phyloP scores from a whole-genome alignment of 2,329 filamentous ascomycete species.

The Eutypa lata region DNA sequence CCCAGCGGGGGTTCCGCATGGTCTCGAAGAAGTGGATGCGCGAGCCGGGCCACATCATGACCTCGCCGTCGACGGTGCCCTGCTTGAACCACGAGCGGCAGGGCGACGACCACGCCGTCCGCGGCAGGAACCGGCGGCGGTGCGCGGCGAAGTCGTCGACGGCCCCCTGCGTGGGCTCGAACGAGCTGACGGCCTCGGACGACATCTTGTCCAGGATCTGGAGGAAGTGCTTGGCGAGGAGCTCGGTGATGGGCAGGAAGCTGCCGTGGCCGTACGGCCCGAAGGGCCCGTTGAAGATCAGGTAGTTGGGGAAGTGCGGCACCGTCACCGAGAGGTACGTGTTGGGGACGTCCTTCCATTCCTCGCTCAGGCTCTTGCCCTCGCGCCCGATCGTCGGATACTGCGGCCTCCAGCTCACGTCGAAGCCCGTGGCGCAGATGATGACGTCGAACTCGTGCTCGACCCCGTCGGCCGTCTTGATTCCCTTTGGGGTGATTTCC shows the following conservation, averaged over 20 bases:
- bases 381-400: conserved; percentile 44
- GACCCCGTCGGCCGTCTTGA: conserved; percentile 21
- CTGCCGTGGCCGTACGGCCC: conserved; percentile 15
- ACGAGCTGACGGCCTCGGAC: conserved; percentile 9
- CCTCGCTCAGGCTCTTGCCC: conserved; percentile 43
- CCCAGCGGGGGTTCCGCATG: conserved; percentile 15
- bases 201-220: conserved; percentile 12
- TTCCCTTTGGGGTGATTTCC: conserved; percentile 22
- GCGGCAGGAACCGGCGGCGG: conserved; percentile 21
- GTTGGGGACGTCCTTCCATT: conserved; percentile 49
- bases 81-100: conserved; percentile 16
- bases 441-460: conserved; percentile 28
- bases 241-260: conserved; percentile 9
- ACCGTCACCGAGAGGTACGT: conserved; percentile 53
- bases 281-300: conserved; percentile 41
- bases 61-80: conserved; percentile 3
- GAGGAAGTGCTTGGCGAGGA: conserved; percentile 11
- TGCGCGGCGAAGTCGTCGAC: conserved; percentile 25
- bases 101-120: conserved; percentile 17
- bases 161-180: conserved; percentile 13
- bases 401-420: conserved; percentile 15
- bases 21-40: conserved; percentile 13
- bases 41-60: conserved; percentile 13
- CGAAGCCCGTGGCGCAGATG: conserved; percentile 31
- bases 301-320: conserved; percentile 55